A percentile compares a stretch with the other conserved stretches of the same genome.
Conservation (phyloP, 2,329 filamentous ascomycete genomes). For the Coniella lustricola region DNA sequence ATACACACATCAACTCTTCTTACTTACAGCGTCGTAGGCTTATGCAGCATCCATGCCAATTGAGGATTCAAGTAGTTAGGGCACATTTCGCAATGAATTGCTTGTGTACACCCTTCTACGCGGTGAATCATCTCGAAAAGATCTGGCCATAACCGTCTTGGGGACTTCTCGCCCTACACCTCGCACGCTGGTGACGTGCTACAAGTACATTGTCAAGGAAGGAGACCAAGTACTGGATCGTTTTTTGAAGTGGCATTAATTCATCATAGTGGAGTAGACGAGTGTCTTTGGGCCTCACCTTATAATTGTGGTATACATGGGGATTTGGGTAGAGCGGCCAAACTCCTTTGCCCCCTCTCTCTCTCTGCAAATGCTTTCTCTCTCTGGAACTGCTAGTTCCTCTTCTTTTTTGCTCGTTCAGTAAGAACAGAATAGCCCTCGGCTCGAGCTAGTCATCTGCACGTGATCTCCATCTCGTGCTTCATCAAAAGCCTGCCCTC, state of each 20-base stretch:
- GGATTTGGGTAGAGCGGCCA: neutral
- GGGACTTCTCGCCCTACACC: neutral
- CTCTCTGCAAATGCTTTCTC: neutral
- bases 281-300: constrained; percentile 2
- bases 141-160: neutral
- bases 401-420: no score
- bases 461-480: no score
- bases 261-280: constrained; percentile 16
- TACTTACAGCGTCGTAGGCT: neutral
- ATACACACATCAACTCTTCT: neutral
- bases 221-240: neutral
- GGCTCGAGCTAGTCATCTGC: no score
- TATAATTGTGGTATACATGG: constrained; percentile 11
- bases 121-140: neutral
- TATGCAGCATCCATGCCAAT: constrained; percentile 1
- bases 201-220: no score
- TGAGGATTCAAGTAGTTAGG: neutral
- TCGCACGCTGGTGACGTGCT: neutral
- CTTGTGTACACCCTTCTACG: no score
- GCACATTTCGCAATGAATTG: neutral
- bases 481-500: neutral
- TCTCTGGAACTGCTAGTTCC: no score
- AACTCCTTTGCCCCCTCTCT: neutral
- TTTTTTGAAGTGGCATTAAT: constrained; percentile 4
- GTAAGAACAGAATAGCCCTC: no score